A percentile compares a stretch with the other conserved stretches of the same genome.
These are phyloP conservation scores for Penicillium verrucosum DNA, from an alignment of 2,329 filamentous ascomycete genomes.

Conservation along the genomic window DNA sequence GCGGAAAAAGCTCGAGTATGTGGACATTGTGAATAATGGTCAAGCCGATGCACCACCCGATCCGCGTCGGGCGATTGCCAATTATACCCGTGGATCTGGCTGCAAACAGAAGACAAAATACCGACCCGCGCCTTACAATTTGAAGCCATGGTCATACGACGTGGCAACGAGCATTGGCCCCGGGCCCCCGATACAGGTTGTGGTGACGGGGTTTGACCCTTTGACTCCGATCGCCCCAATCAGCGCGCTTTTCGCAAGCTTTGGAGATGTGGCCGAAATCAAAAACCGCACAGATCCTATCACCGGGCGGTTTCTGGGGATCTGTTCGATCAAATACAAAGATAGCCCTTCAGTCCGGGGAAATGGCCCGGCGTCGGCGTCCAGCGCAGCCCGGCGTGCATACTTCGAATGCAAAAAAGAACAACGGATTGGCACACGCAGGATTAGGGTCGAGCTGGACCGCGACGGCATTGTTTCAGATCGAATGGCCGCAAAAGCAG, in stretches of 20 bases:
- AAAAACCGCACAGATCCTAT: conserved; percentile 94
- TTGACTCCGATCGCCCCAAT: conserved; percentile 64
- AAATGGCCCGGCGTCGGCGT: conserved; percentile 60
- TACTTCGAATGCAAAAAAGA: conserved; percentile 70
- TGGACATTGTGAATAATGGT: conserved; percentile 56
- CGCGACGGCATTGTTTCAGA: conserved; percentile 80
- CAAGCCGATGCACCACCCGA: conserved; percentile 64
- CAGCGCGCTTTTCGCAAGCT: conserved; percentile 40
- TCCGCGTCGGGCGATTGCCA: conserved; percentile 69
- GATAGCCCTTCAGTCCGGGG: conserved; percentile 60
- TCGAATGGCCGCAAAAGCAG: conserved; percentile 69
- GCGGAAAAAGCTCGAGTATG: conserved; percentile 53
- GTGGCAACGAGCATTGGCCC: conserved; percentile 79
- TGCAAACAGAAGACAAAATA: conserved; percentile 68
- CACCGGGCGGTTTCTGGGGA: conserved; percentile 88
- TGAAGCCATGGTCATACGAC: conserved; percentile 80
- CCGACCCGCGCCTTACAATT: conserved; percentile 70
- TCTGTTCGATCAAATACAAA: conserved; percentile 86
- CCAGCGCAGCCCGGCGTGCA: conserved; percentile 77
- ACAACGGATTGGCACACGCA: conserved; percentile 72
- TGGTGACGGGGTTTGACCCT: conserved; percentile 95
- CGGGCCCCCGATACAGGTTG: conserved; percentile 82
- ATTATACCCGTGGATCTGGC: conserved; percentile 60
- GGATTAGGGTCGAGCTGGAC: conserved; percentile 82
- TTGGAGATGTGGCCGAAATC: conserved; percentile 74